Conservation (phyloP, 345 rosid genomes). For the Adansonia digitata region DNA sequence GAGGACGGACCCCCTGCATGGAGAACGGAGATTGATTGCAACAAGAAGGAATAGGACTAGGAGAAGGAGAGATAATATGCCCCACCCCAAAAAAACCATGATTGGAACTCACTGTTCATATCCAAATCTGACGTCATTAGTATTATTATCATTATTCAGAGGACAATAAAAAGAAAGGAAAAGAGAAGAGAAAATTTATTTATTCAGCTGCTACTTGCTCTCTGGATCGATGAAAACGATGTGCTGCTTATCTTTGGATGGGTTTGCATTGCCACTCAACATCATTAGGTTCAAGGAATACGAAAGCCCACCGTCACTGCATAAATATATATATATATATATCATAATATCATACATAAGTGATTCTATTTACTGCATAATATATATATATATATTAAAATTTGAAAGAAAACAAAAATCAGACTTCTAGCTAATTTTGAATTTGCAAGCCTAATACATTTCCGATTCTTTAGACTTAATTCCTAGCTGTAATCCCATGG, state of each 20-base stretch:
- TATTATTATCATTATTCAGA: neutral
- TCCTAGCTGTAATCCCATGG: neutral
- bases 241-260: conserved; percentile 6
- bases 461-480: neutral
- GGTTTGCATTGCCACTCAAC: conserved; percentile 4
- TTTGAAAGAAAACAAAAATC: too few species aligned
- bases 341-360: too few species aligned
- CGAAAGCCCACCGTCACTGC: too few species aligned
- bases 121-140: neutral
- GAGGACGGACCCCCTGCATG: neutral
- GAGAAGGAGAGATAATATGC: too few species aligned
- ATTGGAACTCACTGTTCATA: neutral
- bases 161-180: neutral
- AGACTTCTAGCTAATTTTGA: neutral
- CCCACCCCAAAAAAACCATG: neutral
- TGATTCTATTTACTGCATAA: too few species aligned
- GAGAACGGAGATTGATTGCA: too few species aligned
- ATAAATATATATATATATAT: too few species aligned
- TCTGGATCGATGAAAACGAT: conserved; percentile 20
- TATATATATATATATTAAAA: too few species aligned
- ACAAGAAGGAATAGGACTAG: too few species aligned
- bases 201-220: conserved; percentile 3
- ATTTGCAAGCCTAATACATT: neutral
- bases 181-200: neutral
- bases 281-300: neutral